Base-by-base conservation (phyloP, 1,139 yeast species). In the Lizanozyma gosingica region DNA sequence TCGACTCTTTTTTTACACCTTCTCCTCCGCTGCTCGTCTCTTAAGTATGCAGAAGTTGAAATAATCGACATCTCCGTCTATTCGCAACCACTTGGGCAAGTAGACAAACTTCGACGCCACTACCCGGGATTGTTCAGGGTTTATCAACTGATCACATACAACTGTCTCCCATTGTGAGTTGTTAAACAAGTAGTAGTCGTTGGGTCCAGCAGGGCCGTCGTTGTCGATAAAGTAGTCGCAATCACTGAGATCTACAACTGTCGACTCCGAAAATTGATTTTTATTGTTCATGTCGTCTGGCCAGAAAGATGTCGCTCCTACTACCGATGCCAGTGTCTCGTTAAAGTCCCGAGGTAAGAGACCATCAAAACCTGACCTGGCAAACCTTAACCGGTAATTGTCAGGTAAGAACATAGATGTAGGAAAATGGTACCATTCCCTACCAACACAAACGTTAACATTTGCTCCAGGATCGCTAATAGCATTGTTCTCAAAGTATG, bases 351-450 rank as follows among this genome's bases (percentile, higher is more conserved):
- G 95, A 0, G 97, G 98, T 37, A 90, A 65, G 43, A 90, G 64
- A 0, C 97, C 97, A 54, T 80, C 77, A 59, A 90, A 90, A 1
- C 94, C 94, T 43, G 88, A 80, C 43, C 69, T 66, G 6, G 85
- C 78, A 57, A 86, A 90, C 49, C 67, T 66, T 18, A 87, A 61
- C 45, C 96, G 65, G 44, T 73, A 63, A 33, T 73, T 68, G 16
- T 66, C 63, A 2, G 84, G 82, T 17, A 90, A 63, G 54, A 88
- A 85, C 56, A 88, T 83, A 0, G 97, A 88, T 1, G 84, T 80
- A 11, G 97, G 97, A 61, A 67, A 90, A 54, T 92, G 85, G 54
- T 87, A 87, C 97, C 97, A 90, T 62, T 92, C 97, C 45, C 95
- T 75, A 2, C 96, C 97, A 17, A 85, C 71, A 57, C 97, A 92